Conservation (phyloP, 805 yeast species). For the Wickerhamiella kurtzmanii region DNA sequence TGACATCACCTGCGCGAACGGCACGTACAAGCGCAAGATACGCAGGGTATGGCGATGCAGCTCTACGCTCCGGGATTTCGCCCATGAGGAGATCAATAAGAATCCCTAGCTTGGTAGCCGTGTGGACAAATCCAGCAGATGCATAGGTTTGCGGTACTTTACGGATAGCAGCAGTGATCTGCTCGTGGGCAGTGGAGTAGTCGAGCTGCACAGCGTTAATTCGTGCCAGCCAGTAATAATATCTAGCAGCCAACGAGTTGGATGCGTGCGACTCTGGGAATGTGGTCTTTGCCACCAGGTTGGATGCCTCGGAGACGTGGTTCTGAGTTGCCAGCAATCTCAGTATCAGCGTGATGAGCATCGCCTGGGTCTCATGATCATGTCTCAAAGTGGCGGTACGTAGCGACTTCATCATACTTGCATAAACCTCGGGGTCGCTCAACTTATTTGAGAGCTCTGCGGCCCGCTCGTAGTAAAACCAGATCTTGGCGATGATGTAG, state of each 20-base stretch:
- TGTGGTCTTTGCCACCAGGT: conserved; percentile 74
- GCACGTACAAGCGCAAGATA: conserved; percentile 82
- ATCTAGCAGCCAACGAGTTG: conserved; percentile 81
- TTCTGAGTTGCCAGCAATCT: conserved; percentile 67
- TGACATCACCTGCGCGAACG: conserved; percentile 82
- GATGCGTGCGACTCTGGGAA: conserved; percentile 69
- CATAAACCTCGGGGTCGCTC: conserved; percentile 38
- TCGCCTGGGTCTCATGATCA: conserved; percentile 83
- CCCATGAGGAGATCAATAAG: conserved; percentile 90
- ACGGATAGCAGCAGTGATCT: conserved; percentile 85
- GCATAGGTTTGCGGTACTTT: conserved; percentile 85
- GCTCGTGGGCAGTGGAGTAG: conserved; percentile 81
- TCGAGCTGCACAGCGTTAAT: conserved; percentile 85
- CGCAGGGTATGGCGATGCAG: conserved; percentile 46
- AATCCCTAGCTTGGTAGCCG: conserved; percentile 76
- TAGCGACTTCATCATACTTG: conserved; percentile 56
- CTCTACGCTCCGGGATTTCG: conserved; percentile 81
- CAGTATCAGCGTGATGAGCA: conserved; percentile 69
- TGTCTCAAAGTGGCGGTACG: conserved; percentile 86
- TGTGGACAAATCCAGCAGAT: conserved; percentile 77
- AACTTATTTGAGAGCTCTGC: conserved; percentile 46
- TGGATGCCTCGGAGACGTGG: conserved; percentile 77
- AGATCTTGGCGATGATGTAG: conserved; percentile 72
- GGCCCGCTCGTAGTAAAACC: conserved; percentile 81
- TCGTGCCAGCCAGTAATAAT: conserved; percentile 80